Base-by-base conservation (phyloP, 768 basidiomycete genomes). In the Podaxis mareebaensis region DNA sequence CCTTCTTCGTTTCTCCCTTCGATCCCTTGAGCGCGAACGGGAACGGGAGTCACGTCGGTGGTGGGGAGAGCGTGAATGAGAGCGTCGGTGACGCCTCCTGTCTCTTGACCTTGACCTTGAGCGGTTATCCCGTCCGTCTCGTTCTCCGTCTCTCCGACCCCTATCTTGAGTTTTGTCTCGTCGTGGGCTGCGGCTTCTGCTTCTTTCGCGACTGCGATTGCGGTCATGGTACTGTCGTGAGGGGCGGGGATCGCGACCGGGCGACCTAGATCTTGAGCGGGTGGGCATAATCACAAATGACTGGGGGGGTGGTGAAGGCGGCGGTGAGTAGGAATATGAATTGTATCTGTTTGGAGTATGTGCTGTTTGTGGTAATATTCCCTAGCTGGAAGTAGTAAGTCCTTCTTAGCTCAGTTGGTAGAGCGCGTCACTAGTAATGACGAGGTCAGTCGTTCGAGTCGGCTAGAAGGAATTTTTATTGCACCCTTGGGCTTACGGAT, bases 371-470 rank as follows among this genome's bases (percentile, higher is more conserved):
- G 10, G 8, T 46, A 7, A 20, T 6, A n/a, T 46, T 46, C 20
- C 5, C 44, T 8, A 48, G 4, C 1, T 7, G 4, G 10, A 12
- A 15, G 22, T 30, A 22, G 2, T 4, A 20, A 51, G 38, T 78
- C 79, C 80, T 76, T 78, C 81, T 81, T 81, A 82, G 81, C 81
- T 82, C 81, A 82, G 80, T 76, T 75, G 80, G 79, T 80, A 81
- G 79, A 82, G 80, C 79, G 80, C 80, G 77, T 82, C 80, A 81
- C 80, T 82, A 79, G 79, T 81, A 79, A 72, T 74, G 72, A 73
- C 70, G 74, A 74, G 73, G 72, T 72, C 72, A 72, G 73, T 73
- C 74, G 73, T 74, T 74, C 74, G 65, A 74, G 67, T 74, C 72
- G 73, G 75, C 75, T 75, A 76, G 71, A 68, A 67, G 74, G 74